A percentile compares a stretch with the other conserved stretches of the same genome.
These are phyloP conservation scores for Phoma herbarum DNA, from an alignment of 2,329 filamentous ascomycete genomes.

Conservation along the genomic window DNA sequence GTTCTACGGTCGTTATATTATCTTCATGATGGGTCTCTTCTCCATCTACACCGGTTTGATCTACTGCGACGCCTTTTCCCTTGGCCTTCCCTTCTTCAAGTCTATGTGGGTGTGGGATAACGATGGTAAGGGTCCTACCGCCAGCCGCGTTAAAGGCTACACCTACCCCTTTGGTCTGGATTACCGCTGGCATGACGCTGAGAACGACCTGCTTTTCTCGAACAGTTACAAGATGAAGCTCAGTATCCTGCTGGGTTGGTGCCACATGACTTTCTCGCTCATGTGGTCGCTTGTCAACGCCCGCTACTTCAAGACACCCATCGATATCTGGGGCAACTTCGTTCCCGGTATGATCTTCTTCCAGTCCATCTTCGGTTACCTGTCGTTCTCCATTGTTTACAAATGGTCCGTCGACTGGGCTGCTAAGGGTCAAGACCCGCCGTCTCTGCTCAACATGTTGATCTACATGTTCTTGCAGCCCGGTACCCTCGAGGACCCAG, in stretches of 20 bases:
- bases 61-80: slow-evolving; percentile 98
- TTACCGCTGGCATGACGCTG: slow-evolving; percentile 94
- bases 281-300: slow-evolving; percentile 94
- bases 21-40: slow-evolving; percentile 96
- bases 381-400: slow-evolving; percentile 92
- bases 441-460: slow-evolving; percentile 95
- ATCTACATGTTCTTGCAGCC: slow-evolving; percentile 99
- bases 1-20: slow-evolving; percentile 98
- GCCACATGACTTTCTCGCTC: slow-evolving; percentile 98
- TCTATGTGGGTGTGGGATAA: slow-evolving; percentile 91
- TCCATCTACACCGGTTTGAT: slow-evolving; percentile 97
- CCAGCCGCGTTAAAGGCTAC: slow-evolving; percentile 72
- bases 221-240: slow-evolving; percentile 99
- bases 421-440: slow-evolving; percentile 71
- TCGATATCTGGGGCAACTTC: slow-evolving; percentile 98
- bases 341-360: slow-evolving; percentile 99
- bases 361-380: slow-evolving; percentile 97
- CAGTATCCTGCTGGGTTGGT: slow-evolving; percentile 96
- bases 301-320: slow-evolving; percentile 89
- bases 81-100: slow-evolving; percentile 85
- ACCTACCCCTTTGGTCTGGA: slow-evolving; percentile 96
- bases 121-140: slow-evolving; percentile 70
- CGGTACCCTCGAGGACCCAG: slow-evolving; percentile 72
- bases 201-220: slow-evolving; percentile 93
- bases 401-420: slow-evolving; percentile 96